These are phyloP conservation scores for Yamadazyma taylorii DNA, from an alignment of 1,139 yeast genomes.

Conservation along the genomic window DNA sequence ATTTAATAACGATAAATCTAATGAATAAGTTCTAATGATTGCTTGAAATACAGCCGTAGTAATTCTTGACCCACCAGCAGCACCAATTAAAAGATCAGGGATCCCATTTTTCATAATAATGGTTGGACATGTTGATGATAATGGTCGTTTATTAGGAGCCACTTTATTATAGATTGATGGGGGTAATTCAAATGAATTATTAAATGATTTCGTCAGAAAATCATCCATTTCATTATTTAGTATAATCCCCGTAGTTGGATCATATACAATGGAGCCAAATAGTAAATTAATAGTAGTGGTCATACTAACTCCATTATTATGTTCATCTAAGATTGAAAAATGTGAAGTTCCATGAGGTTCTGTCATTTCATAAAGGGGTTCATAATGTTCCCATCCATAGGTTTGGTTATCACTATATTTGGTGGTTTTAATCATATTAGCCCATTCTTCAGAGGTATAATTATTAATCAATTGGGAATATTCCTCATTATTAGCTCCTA, in stretches of 20 bases:
- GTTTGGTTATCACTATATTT: constrained; percentile 55
- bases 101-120: constrained; percentile 52
- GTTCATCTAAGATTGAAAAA: constrained; percentile 69
- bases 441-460: constrained; percentile 52
- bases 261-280: constrained; percentile 83
- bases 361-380: constrained; percentile 71
- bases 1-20: constrained; percentile 58
- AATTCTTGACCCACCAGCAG: constrained; percentile 93
- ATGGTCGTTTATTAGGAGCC: constrained; percentile 74
- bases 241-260: constrained; percentile 76
- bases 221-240: constrained; percentile 95
- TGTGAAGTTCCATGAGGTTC: constrained; percentile 91
- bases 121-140: constrained; percentile 81
- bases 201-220: constrained; percentile 69
- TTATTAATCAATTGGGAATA: constrained; percentile 28
- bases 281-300: constrained; percentile 88
- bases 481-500: constrained; percentile 58
- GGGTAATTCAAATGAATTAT: constrained; percentile 75
- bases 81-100: constrained; percentile 77
- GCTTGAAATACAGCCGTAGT: constrained; percentile 85
- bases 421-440: constrained; percentile 42
- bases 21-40: constrained; percentile 62
- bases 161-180: constrained; percentile 83
- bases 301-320: constrained; percentile 75
- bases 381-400: constrained; percentile 66